phyloP scores from a whole-genome alignment of 192 early-diverging fungal species.

The Dissophora globulifera region DNA sequence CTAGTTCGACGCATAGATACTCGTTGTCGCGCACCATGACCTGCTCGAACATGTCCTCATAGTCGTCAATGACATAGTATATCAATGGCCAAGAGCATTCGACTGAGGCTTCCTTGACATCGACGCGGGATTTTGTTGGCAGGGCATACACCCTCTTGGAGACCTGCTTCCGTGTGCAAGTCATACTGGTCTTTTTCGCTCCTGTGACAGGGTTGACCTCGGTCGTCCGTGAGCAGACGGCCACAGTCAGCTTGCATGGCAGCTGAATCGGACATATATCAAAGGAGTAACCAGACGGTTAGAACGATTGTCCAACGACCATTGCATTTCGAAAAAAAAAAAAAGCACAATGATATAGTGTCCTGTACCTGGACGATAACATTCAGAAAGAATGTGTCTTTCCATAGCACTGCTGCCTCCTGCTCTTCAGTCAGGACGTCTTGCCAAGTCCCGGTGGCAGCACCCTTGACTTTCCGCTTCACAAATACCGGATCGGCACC shows the following conservation, averaged over 20 bases:
- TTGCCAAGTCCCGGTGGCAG: neutral
- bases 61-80: slow-evolving; percentile 95
- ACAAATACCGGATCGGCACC: slow-evolving; percentile 83
- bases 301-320: no score
- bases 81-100: slow-evolving; percentile 92
- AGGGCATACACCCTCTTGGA: slow-evolving; percentile 85
- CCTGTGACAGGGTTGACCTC: slow-evolving; percentile 30
- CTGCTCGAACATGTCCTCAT: slow-evolving; percentile 89
- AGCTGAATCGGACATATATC: slow-evolving; percentile 47
- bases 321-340: no score
- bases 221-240: slow-evolving; percentile 76
- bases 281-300: no score
- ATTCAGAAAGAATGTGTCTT: slow-evolving; percentile 92
- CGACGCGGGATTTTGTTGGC: slow-evolving; percentile 92
- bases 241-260: slow-evolving; percentile 90
- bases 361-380: slow-evolving; percentile 85
- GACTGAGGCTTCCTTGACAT: slow-evolving; percentile 87
- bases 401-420: slow-evolving; percentile 85
- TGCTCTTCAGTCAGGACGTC: slow-evolving; percentile 48
- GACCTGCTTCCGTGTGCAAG: slow-evolving; percentile 78
- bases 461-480: slow-evolving; percentile 69
- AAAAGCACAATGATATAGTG: no score
- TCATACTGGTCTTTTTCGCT: slow-evolving; percentile 68
- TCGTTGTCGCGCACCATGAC: slow-evolving; percentile 85
- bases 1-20: slow-evolving; percentile 92